Evolutionary conservation across 306 rosid species (phyloP), one percentile per base, ranked within the genome.

Genomic region (Biancaea sappan): DNA sequence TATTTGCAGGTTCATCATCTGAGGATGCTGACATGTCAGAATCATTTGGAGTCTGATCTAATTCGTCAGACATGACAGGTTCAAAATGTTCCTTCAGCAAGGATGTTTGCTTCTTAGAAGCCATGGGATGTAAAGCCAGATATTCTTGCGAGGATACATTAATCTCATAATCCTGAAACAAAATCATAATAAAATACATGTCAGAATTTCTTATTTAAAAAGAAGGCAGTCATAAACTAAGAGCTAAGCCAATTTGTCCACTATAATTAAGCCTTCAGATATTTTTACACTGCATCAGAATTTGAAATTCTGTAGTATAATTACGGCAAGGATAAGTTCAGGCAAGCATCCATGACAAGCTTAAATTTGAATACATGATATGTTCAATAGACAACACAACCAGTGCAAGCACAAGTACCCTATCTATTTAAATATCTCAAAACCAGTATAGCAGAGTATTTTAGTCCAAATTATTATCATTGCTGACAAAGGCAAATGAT

Each of bases 71-170:
- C 83, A 74, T 67, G 37, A 83, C 83, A 73, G 91, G 87, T 72
- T 89, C 91, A 75, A 94, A 94, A 83, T 94, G 95, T 74, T 94
- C 98, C 4, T 84, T 81, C 69, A 91, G 71, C 77, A 89, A 69
- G 61, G 94, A 91, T 68, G 86, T 82, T 72, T 88, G 92, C 87
- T 88, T 91, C 64, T 81, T 84, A 75, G 97, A 85, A 80, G 96
- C 80, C 81, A 88, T 75, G 29, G 98, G 98, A 80, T 94, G 97
- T 74, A 91, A 80, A 22, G 95, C 92, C 75, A 85, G 66, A 83
- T 90, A 91, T 76, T 94, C 97, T 64, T 77, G 68, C 0, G 98
- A 94, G 43, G 67, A 3, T 84, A 86, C 90, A 56, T 91, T 84
- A 62, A 91, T 90, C 84, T 89, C 88, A 47, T 67, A 94, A n/a